Evolutionary conservation across 192 early-diverging fungal species (phyloP).

Genomic region (Haplosporangium gracile): DNA sequence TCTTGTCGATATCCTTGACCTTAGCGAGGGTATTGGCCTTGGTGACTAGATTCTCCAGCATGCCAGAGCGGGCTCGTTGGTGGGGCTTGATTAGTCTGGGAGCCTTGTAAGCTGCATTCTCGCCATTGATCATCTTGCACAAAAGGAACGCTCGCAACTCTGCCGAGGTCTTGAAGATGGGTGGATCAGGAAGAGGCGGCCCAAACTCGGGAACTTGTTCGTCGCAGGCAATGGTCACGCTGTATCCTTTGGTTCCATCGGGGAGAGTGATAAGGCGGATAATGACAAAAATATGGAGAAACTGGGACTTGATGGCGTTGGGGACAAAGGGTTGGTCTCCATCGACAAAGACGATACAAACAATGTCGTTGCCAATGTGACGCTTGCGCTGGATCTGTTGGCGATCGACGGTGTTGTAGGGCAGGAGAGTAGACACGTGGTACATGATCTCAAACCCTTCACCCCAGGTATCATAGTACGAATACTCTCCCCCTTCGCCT

Average conservation of each 20-base stretch:
- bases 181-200: conserved; percentile 60
- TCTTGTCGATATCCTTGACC: conserved; percentile 39
- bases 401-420: conserved; percentile 73
- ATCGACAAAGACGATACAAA: conserved; percentile 71
- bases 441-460: conserved; percentile 79
- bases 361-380: conserved; percentile 77
- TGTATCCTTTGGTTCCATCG: conserved; percentile 36
- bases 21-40: conserved; percentile 54
- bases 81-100: conserved; percentile 63
- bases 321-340: conserved; percentile 65
- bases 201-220: conserved; percentile 68
- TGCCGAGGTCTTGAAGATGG: conserved; percentile 55
- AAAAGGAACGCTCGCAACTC: conserved; percentile 57
- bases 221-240: conserved; percentile 46
- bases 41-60: conserved; percentile 60
- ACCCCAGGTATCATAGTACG: conserved; percentile 80
- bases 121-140: conserved; percentile 67
- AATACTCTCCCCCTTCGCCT: conserved; percentile 77
- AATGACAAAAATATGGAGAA: conserved; percentile 70
- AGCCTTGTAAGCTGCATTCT: conserved; percentile 68
- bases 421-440: conserved; percentile 82
- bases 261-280: conserved; percentile 41
- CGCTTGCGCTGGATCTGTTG: conserved; percentile 78
- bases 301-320: conserved; percentile 69
- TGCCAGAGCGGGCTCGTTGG: conserved; percentile 64